Percentiles rank a stretch among this genome's conserved stretches.
Evolutionary conservation across 306 rosid genomes (phyloP).

Genomic region (Aeschynomene evenia): DNA sequence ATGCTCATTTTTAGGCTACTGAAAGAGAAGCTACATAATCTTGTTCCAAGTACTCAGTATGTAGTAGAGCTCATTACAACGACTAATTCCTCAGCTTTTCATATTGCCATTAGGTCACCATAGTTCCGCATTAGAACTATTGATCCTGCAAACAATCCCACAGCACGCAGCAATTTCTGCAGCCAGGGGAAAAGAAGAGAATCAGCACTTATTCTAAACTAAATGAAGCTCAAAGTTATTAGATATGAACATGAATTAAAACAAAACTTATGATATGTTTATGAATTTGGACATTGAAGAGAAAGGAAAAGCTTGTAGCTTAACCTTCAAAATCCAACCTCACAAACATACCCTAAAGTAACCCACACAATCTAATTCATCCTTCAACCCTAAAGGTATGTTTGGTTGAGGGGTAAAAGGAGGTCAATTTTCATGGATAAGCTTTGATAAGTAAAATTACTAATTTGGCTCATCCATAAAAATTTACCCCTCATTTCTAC

Average conservation of each 20-base stretch:
- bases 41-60: constrained; percentile 18
- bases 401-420: too few relatives aligned
- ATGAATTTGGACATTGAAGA: too few relatives aligned
- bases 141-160: constrained; percentile 73
- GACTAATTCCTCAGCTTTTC: constrained; percentile 33
- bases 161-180: constrained; percentile 88
- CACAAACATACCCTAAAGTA: not conserved
- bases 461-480: too few relatives aligned
- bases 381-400: not conserved
- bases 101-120: constrained; percentile 89
- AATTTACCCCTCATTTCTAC: too few relatives aligned
- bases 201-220: not conserved
- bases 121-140: constrained; percentile 67
- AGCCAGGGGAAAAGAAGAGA: not conserved
- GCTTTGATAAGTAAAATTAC: too few relatives aligned
- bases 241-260: constrained; percentile 8
- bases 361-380: constrained; percentile 20
- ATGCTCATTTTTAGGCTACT: constrained; percentile 7
- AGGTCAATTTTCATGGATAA: too few relatives aligned
- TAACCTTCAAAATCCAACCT: too few relatives aligned
- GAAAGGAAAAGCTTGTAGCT: too few relatives aligned
- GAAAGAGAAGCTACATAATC: not conserved
- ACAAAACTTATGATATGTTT: not conserved
- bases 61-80: constrained; percentile 20
- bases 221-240: not conserved